These are phyloP conservation scores for Xylariales sp. DNA, from an alignment of 2,329 filamentous ascomycete genomes.

Conservation along the genomic window DNA sequence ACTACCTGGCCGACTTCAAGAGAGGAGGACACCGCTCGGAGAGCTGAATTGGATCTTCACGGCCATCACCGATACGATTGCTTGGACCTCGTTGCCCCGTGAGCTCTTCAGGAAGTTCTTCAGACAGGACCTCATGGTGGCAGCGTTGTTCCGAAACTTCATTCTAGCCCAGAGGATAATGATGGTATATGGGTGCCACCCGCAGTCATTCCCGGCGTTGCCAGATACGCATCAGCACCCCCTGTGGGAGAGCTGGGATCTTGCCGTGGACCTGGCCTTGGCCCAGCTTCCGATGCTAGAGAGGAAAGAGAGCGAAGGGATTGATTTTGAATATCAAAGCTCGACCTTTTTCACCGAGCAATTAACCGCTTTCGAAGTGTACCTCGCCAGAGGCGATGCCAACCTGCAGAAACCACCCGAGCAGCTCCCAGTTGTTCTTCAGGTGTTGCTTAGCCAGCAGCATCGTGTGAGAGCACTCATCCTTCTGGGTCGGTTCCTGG, in stretches of 20 bases:
- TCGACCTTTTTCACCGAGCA: conserved; percentile 97
- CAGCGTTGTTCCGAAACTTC: conserved; percentile 93
- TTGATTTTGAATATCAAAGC: conserved; percentile 87
- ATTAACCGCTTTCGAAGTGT: conserved; percentile 94
- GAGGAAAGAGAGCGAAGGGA: conserved; percentile 67
- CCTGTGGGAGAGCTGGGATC: conserved; percentile 95
- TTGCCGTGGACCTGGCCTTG: conserved; percentile 92
- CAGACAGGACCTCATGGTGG: conserved; percentile 97
- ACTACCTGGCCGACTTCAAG: conserved; percentile 86
- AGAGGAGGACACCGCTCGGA: conserved; percentile 86
- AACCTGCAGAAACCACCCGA: conserved; percentile 85
- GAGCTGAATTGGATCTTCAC: conserved; percentile 99
- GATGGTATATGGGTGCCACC: conserved; percentile 93
- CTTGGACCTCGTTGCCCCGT: conserved; percentile 91
- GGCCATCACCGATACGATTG: conserved; percentile 96
- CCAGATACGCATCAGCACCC: conserved; percentile 94
- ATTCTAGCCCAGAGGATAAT: conserved; percentile 92
- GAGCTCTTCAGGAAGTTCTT: conserved; percentile 96
- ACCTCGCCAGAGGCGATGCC: conserved; percentile 75
- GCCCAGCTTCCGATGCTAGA: conserved; percentile 85
- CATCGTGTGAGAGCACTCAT: conserved; percentile 89
- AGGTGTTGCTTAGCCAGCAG: conserved; percentile 93
- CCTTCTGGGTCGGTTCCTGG: conserved; percentile 85
- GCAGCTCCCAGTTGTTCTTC: conserved; percentile 91
- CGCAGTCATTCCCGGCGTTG: conserved; percentile 85